A percentile compares a stretch with the other conserved stretches of the same genome.
Conservation (phyloP, 441 rosid genomes). For the Mallotus japonicus region DNA sequence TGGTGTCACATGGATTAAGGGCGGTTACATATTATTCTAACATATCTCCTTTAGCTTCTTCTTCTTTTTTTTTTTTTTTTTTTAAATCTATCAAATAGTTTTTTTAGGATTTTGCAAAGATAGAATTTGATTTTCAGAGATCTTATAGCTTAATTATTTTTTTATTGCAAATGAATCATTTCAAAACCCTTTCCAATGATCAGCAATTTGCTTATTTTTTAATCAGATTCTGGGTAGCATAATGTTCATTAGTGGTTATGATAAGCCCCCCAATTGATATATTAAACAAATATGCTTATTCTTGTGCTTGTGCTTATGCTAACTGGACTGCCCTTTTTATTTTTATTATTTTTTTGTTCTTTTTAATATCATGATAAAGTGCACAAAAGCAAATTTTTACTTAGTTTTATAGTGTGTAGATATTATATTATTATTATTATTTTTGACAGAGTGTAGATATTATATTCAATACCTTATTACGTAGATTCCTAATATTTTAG, state of each 20-base stretch:
- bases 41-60: slow-evolving; percentile 27
- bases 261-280: background rate
- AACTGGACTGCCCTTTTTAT: too few species aligned
- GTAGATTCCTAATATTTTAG: background rate
- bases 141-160: background rate
- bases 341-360: too few species aligned
- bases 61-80: slow-evolving; percentile 6
- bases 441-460: background rate
- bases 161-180: background rate
- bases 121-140: background rate
- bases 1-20: slow-evolving; percentile 19
- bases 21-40: slow-evolving; percentile 35
- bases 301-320: too few species aligned
- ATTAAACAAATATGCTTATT: background rate
- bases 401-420: slow-evolving; percentile 2
- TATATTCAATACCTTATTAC: background rate
- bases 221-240: background rate
- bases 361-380: slow-evolving; percentile 1
- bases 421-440: slow-evolving; percentile 1
- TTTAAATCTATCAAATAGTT: background rate
- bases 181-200: slow-evolving; percentile 19
- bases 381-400: slow-evolving; percentile 17
- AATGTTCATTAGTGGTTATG: background rate
- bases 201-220: background rate
- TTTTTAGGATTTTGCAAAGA: background rate